These are phyloP conservation scores for Phytophthora multivora DNA, from an alignment of 352 stramenopile species.

Conservation along the genomic window DNA sequence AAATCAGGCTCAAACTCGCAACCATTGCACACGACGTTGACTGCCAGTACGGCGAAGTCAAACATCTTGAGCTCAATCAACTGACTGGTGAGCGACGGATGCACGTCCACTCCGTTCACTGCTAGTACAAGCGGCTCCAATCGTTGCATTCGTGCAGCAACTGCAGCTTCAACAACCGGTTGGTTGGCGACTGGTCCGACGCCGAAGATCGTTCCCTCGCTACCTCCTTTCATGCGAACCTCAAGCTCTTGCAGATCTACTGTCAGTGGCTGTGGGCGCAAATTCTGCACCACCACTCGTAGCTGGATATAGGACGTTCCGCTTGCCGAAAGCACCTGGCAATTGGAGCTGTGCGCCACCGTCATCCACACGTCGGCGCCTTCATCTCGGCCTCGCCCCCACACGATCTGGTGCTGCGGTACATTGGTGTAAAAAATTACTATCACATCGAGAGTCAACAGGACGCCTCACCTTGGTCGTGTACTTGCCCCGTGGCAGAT, in stretches of 20 bases:
- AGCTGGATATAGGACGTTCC: constrained; percentile 61
- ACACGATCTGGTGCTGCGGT: constrained; percentile 61
- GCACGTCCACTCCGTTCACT: constrained; percentile 53
- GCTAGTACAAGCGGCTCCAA: constrained; percentile 59
- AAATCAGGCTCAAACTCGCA: constrained; percentile 84
- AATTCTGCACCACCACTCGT: constrained; percentile 73
- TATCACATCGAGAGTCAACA: too few species aligned
- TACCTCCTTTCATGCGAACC: constrained; percentile 74
- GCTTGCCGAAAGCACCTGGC: constrained; percentile 41
- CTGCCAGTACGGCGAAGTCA: constrained; percentile 63
- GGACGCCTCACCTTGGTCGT: constrained; percentile 49
- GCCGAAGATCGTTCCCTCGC: constrained; percentile 50
- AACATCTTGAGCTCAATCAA: constrained; percentile 62
- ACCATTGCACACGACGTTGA: constrained; percentile 66
- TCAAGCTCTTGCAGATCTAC: constrained; percentile 67
- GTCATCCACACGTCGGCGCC: constrained; percentile 78
- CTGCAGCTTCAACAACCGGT: constrained; percentile 3
- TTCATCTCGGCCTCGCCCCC: constrained; percentile 66
- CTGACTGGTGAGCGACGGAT: constrained; percentile 30
- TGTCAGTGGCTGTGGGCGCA: constrained; percentile 52
- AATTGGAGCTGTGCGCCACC: constrained; percentile 72
- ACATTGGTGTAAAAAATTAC: too few species aligned
- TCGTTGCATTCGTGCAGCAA: constrained; percentile 6
- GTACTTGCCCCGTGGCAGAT: constrained; percentile 66
- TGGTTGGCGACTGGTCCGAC: constrained; percentile 22